Evolutionary conservation across 768 basidiomycete genomes (phyloP), one percentile per base, ranked within the genome.

Genomic region (Chalciporus sphaerocephalus): DNA sequence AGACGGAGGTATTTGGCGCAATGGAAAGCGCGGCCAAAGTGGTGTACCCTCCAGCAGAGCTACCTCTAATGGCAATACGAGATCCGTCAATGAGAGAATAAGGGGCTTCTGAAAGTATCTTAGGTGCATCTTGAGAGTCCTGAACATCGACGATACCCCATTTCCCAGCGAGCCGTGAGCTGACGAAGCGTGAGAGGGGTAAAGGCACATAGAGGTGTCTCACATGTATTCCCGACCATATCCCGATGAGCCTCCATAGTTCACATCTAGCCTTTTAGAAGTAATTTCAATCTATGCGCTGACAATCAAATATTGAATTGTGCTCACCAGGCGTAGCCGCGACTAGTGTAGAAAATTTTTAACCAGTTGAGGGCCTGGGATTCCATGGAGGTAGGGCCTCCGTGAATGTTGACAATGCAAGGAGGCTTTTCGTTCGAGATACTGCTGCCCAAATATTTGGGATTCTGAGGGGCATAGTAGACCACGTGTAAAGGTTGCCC

Each of bases 101-200:
- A 0, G 74, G 72, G 1, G 62, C 51, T 4, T 58, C 46, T 12
- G 79, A 69, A 28, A 89, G 72, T 25, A 70, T 62, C 54, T 62
- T 66, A 0, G 79, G 76, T 3, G 85, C 79, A n/a, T 66, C 62
- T 28, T 52, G 78, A 47, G 78, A 79, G 57, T 92, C 90, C 16
- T 74, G 66, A 1, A 85, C 74, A 53, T 92, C 90, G 7, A 82
- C 75, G 12, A 88, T 53, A 4, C 88, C 90, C 90, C 90, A 92
- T 11, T 78, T 66, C 5, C 71, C 74, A 30, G 69, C 69, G 3
- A 92, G 77, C 13, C 83, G 42, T 74, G 73, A 46, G 40, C 62
- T 64, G 69, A 69, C 37, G 23, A 20, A 15, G n/a, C 11, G 23
- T 56, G 4, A 34, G 33, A 37, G 6, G n/a, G 1, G 1, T n/a